Conservation (phyloP, 2,329 filamentous ascomycete genomes). For the Lasiodiplodia sp. region DNA sequence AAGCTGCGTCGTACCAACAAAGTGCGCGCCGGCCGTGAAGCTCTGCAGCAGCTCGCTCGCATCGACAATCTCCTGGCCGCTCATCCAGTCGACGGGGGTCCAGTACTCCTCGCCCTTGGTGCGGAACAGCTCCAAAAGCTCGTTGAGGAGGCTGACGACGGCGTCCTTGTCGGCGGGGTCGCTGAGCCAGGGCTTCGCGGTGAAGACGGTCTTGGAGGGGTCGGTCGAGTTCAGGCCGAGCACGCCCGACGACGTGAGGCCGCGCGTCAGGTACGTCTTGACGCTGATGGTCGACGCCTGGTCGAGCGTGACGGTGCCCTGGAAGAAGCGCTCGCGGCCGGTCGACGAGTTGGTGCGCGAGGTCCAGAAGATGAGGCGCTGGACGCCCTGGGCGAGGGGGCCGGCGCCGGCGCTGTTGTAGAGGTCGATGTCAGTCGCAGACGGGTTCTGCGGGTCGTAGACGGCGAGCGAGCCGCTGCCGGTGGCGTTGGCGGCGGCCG, state of each 20-base stretch:
- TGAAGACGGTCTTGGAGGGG: constrained; percentile 52
- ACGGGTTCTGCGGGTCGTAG: constrained; percentile 38
- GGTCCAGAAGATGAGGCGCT: constrained; percentile 58
- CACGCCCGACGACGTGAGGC: constrained; percentile 65
- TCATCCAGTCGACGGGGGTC: constrained; percentile 52
- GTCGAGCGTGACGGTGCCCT: constrained; percentile 57
- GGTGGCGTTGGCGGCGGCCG: constrained; percentile 32
- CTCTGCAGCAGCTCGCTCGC: constrained; percentile 47
- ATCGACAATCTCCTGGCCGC: constrained; percentile 64
- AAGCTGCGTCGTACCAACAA: constrained; percentile 64
- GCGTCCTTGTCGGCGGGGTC: constrained; percentile 65
- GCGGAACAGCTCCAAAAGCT: constrained; percentile 62
- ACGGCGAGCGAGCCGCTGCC: constrained; percentile 30
- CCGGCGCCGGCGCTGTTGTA: constrained; percentile 46
- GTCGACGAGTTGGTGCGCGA: constrained; percentile 46
- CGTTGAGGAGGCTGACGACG: constrained; percentile 68
- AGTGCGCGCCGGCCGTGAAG: constrained; percentile 54
- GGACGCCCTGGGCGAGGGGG: constrained; percentile 53
- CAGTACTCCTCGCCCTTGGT: constrained; percentile 59
- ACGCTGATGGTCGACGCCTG: constrained; percentile 41
- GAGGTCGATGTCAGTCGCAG: constrained; percentile 40
- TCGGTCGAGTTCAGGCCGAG: constrained; percentile 61
- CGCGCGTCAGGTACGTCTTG: constrained; percentile 47
- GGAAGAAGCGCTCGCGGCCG: constrained; percentile 46
- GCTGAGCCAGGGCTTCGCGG: constrained; percentile 66